phyloP scores from a whole-genome alignment of 108 stramenopile genomes.

The Pseudonitzschia multiseries region DNA sequence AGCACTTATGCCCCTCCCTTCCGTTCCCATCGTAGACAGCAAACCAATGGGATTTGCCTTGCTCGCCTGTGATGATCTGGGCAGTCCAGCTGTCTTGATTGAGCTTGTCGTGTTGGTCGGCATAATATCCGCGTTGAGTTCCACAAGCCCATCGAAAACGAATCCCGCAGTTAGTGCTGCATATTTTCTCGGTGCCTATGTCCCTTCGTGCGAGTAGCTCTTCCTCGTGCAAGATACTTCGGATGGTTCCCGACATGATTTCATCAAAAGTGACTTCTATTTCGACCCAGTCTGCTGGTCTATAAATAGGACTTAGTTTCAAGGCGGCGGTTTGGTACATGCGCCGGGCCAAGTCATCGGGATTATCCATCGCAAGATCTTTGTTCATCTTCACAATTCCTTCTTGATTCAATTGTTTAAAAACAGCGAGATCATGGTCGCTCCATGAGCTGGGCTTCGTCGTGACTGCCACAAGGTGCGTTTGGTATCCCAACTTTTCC shows the following conservation, averaged over 20 bases:
- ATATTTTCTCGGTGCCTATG: conserved; percentile 2
- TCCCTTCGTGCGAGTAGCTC: not conserved
- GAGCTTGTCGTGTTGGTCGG: conserved; percentile 47
- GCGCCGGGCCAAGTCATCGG: conserved; percentile 27
- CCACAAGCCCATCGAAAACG: conserved; percentile 12
- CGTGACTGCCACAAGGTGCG: conserved; percentile 7
- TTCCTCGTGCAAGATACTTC: not conserved
- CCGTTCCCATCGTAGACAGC: conserved; percentile 52
- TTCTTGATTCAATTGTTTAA: conserved; percentile 23
- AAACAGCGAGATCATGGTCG: conserved; percentile 15
- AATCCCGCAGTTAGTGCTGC: not conserved
- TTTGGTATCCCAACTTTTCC: conserved; percentile 23
- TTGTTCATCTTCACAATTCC: conserved; percentile 28
- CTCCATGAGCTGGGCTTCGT: conserved; percentile 15
- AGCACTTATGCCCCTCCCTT: conserved; percentile 29
- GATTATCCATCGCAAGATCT: conserved; percentile 24
- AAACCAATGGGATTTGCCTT: conserved; percentile 25
- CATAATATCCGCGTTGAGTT: conserved; percentile 41
- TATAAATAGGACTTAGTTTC: not conserved
- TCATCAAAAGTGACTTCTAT: not conserved
- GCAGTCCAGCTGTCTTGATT: conserved; percentile 63
- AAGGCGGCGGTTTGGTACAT: conserved; percentile 22
- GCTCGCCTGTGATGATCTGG: conserved; percentile 1
- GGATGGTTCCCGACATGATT: not conserved
- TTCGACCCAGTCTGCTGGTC: not conserved